Percentiles rank a stretch among this genome's conserved stretches.
These are phyloP conservation scores for Raphanus sativus DNA, from an alignment of 345 rosid species.

Conservation along the genomic window DNA sequence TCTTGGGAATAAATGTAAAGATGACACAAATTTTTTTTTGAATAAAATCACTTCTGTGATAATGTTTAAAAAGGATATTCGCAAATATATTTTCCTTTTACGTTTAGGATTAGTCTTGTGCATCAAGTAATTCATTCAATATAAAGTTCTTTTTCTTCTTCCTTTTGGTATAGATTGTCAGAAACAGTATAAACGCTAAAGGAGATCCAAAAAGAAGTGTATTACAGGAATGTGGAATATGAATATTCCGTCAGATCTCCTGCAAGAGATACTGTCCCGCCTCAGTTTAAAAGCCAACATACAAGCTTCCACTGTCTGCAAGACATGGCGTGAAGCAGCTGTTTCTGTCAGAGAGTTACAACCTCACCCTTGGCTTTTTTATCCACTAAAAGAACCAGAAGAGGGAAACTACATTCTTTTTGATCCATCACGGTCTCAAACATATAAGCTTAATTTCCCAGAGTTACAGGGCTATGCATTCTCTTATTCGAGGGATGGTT, in stretches of 20 bases:
- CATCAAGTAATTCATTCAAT: not conserved
- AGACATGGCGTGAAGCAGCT: not conserved
- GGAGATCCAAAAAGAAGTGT: not conserved
- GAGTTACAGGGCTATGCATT: not conserved
- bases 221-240: not conserved
- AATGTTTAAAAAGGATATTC: no score
- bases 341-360: not conserved
- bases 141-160: not conserved
- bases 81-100: no score
- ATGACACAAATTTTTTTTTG: no score
- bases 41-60: no score
- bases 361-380: not conserved
- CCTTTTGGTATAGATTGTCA: not conserved
- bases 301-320: conserved; percentile 12
- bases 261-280: not conserved
- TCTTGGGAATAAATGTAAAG: no score
- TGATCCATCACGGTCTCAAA: not conserved
- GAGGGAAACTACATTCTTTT: not conserved
- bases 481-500: not conserved
- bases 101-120: not conserved
- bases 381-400: not conserved
- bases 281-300: not conserved
- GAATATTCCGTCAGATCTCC: not conserved
- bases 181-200: not conserved
- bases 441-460: not conserved